Base-by-base conservation (phyloP, 1,284 basidiomycete genomes). In the Fomitopsis betulina region DNA sequence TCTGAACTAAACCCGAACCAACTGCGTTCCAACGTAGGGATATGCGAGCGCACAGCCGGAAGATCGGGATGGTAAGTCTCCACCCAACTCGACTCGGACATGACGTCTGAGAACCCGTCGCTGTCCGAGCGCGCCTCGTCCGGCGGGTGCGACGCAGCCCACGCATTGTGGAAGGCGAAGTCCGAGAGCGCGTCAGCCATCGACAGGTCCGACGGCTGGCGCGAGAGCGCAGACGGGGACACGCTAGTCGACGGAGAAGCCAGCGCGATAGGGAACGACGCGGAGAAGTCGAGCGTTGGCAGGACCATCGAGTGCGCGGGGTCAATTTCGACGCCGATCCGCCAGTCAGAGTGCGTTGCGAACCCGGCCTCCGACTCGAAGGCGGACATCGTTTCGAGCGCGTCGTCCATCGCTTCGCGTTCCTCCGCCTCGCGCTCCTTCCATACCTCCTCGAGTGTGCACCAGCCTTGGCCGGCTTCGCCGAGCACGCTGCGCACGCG, bases 401-500 rank as follows among this genome's bases (percentile, higher is more conserved):
- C 63, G 0, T 69, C 70, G 39, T 74, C 73, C 60, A 71, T 64
- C 25, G 63, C 62, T n/a, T 65, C 63, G 2, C 60, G 49, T 33
- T 71, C 70, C 13, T 62, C 65, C 39, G 69, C 68, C 3, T 72
- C 73, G 7, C 77, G 77, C n/a, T 72, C 72, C 32, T 71, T 68
- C 56, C 68, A 61, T 2, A 78, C 73, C 70, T 90, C 87, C 66
- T 88, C 83, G 12, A 91, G 68, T 0, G 79, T 75, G 72, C 87
- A 91, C 89, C 89, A 91, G 0, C 85, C 86, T 5, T 76, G 80
- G 19, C 84, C 82, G 33, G 81, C 82, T 67, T 88, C 84, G 13
- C 89, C 89, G 19, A 91, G 77, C 27, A 90, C 77, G 49, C 79
- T 70, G 40, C 85, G 75, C 5, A 92, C 88, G 55, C 80, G 78